Base-by-base conservation (phyloP, 108 stramenopile genomes). In the Epithemia pelagica region DNA sequence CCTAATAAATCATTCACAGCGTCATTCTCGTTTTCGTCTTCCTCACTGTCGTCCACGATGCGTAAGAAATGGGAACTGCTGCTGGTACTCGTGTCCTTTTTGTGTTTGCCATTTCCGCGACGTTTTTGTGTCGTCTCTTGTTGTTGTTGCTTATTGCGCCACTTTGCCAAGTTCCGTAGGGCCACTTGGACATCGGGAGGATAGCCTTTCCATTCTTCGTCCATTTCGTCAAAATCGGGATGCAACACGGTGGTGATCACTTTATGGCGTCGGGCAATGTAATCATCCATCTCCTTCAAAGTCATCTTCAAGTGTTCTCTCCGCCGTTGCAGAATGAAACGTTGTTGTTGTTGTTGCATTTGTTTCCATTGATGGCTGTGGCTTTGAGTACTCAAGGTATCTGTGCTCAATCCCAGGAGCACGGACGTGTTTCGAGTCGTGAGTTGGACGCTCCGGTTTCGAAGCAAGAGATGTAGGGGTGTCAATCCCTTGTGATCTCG, bases 401-500 rank as follows among this genome's bases (percentile, higher is more conserved):
- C 20, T 2, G 24, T 22, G 15, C 67, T 66, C 66, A 68, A 71
- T 52, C 78, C 78, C 68, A 82, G 58, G 10, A 82, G 62, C 18
- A 82, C 66, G 27, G 73, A 60, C 26, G 74, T 22, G 53, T 72
- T 76, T 31, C 77, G 60, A 55, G 72, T 24, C 19, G 81, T 75
- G 27, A 77, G 30, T 28, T 30, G 52, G 1, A 69, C 33, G 53
- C 58, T 57, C 32, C 71, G 70, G 23, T 71, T 71, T 29, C 73
- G 77, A 30, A 81, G 57, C 30, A 82, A 52, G 20, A 78, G 54
- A 60, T 78, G 78, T 25, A 82, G 61, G 3, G 82, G 82, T 27
- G 75, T 76, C 32, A 73, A 73, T 3, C 82, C 82, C 24, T 65
- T 53, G 46, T 60, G 55, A 67, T 82, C 82, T 23, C 58, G 59